phyloP scores from a whole-genome alignment of 2,329 filamentous ascomycete genomes.

The Tolypocladium amazonense region DNA sequence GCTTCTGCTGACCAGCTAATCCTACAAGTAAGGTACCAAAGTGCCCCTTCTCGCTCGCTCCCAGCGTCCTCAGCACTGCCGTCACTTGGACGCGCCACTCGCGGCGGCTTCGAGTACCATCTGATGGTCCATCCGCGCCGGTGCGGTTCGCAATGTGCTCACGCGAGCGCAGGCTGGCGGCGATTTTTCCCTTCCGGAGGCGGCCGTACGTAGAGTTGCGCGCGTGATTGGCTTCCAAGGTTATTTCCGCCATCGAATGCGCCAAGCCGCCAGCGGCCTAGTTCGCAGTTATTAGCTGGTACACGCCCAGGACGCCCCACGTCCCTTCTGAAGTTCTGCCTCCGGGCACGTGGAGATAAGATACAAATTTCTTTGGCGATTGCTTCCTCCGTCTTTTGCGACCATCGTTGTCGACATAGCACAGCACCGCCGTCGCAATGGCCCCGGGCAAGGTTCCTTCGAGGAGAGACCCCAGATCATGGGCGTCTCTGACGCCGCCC shows the following conservation, averaged over 20 bases:
- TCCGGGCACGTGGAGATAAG: conserved; percentile 21
- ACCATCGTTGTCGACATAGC: neutral
- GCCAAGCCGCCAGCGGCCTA: neutral
- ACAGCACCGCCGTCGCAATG: neutral
- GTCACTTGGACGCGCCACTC: neutral
- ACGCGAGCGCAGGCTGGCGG: neutral
- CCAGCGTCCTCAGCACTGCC: neutral
- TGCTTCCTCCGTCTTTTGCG: neutral
- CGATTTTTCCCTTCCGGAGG: neutral
- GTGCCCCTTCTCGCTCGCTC: neutral
- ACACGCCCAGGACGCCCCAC: neutral
- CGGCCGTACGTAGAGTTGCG: neutral
- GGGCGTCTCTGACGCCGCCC: conserved; percentile 26
- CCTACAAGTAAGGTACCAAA: too few relatives aligned
- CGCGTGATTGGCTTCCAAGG: neutral
- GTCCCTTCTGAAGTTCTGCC: neutral
- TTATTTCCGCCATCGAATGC: neutral
- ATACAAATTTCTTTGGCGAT: conserved; percentile 10
- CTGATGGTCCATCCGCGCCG: neutral
- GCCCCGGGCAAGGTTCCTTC: conserved; percentile 13
- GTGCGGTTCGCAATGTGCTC: too few relatives aligned
- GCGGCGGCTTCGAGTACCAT: neutral
- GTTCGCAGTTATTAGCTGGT: neutral
- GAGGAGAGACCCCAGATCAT: conserved; percentile 38
- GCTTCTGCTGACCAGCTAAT: conserved; percentile 1